These are phyloP conservation scores for Sordaria brevicollis DNA, from an alignment of 495 filamentous ascomycete species.

Conservation along the genomic window DNA sequence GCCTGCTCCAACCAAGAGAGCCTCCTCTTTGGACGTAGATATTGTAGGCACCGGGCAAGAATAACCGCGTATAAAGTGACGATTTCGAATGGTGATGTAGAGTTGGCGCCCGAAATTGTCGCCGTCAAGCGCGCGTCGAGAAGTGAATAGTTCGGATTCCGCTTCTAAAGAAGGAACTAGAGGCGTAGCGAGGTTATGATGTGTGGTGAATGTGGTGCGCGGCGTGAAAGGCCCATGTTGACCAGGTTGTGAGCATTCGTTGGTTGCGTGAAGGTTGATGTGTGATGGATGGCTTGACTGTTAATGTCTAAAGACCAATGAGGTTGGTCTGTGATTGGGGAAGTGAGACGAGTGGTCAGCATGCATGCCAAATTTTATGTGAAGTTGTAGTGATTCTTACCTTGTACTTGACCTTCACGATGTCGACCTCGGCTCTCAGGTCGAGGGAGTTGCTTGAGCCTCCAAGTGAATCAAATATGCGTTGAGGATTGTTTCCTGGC, in stretches of 20 bases:
- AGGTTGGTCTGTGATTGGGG: not conserved
- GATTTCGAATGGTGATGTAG: constrained; percentile 16
- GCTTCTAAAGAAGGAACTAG: too few species aligned
- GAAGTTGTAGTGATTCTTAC: not conserved
- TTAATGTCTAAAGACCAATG: not conserved
- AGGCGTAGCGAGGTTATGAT: too few species aligned
- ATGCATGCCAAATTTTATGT: too few species aligned
- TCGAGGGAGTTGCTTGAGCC: not conserved
- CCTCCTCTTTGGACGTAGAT: constrained; percentile 13
- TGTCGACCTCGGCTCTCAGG: not conserved
- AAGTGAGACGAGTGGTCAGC: not conserved
- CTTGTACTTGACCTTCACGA: not conserved
- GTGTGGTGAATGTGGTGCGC: not conserved
- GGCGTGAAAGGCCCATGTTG: not conserved
- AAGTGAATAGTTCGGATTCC: too few species aligned
- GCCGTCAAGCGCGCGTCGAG: too few species aligned
- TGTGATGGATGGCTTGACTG: not conserved
- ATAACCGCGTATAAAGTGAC: constrained; percentile 15
- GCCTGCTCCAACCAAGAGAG: not conserved
- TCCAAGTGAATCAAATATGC: not conserved
- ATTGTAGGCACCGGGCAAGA: constrained; percentile 12
- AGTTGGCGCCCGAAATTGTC: constrained; percentile 14
- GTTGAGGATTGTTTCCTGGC: not conserved
- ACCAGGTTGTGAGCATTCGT: not conserved
- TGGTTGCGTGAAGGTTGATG: not conserved